Evolutionary conservation across 73 alveolate genomes (phyloP), one percentile per base, ranked within the genome.

Genomic region (Loxodes magnus): DNA sequence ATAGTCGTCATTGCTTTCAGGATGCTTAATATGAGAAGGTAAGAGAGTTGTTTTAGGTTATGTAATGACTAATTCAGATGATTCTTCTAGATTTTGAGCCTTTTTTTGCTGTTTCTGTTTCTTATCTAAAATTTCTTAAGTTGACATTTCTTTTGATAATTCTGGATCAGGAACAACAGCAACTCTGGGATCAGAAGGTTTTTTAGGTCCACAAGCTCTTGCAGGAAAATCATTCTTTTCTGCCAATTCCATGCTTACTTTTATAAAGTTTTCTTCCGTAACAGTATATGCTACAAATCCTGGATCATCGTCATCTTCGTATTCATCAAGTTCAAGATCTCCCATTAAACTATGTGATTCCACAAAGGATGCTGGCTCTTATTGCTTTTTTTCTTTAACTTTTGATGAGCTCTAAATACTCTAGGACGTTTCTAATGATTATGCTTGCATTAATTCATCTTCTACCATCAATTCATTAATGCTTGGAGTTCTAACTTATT

Each of bases 241-340:
- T 15, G 97, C 96, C 39, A 88, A 73, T 77, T 92, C 89, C 66
- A 84, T 82, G 41, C 96, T 77, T 3, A 79, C 62, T 23, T 71
- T 90, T 16, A 77, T 69, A 39, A 86, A 81, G 62, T 93, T 84
- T 48, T 76, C 85, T 71, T 85, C 91, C 29, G 83, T 84, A 42
- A 87, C 94, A 51, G 82, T 96, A 71, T 78, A 84, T 24, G 79
- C 66, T 42, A 76, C 94, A 64, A 89, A 93, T 22, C 99, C 99
- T 2, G 96, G 94, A 52, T 93, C 99, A 54, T 93, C 99, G 65
- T 93, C 97, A 56, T 93, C 95, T n/a, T 53, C 79, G 58, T 88
- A 93, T 64, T 89, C 97, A 52, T 89, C 97, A 24, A 46, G 28
- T n/a, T 25, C 59, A 7, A 9, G 36, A 25, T 46, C 59, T 21